Percentiles rank a stretch among this genome's conserved stretches.
Conservation (phyloP, 2,329 filamentous ascomycete species). For the Sporothrix pallida region DNA sequence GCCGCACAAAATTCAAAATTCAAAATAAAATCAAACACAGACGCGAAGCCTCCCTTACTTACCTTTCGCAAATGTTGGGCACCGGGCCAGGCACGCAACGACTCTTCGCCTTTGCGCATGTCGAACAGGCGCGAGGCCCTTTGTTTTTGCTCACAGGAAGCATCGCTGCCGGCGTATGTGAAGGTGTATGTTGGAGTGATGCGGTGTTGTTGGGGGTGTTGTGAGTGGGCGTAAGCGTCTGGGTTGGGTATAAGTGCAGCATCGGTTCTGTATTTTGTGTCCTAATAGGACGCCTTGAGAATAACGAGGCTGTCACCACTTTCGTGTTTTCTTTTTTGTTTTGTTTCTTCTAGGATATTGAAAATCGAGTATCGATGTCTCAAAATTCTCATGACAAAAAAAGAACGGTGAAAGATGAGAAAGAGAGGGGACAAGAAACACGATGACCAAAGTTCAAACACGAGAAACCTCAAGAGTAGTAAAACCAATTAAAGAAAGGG, state of each 20-base stretch:
- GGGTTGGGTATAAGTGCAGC: constrained; percentile 11
- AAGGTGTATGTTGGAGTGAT: not conserved
- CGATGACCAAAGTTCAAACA: not conserved
- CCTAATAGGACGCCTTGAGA: not conserved
- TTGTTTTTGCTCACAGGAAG: constrained; percentile 40
- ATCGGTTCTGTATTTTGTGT: not conserved
- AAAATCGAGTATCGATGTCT: not conserved
- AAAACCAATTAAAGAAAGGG: not conserved
- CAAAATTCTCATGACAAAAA: not conserved
- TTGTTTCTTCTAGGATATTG: not conserved
- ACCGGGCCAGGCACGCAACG: constrained; percentile 54
- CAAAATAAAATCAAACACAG: not conserved
- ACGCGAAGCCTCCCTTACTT: constrained; percentile 34
- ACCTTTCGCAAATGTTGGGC: constrained; percentile 56
- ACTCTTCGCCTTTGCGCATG: constrained; percentile 60
- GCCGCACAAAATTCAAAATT: not conserved
- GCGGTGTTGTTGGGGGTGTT: not conserved
- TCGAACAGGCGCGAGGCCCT: constrained; percentile 57
- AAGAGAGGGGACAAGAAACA: not conserved
- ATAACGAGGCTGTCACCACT: not conserved
- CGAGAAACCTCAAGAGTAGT: not conserved
- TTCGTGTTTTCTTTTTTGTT: not conserved
- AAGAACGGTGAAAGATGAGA: not conserved
- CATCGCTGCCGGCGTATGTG: constrained; percentile 6
- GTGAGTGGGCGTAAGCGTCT: not conserved